Conservation (phyloP, 2,329 filamentous ascomycete genomes). For the Teratosphaeria gauchensis region DNA sequence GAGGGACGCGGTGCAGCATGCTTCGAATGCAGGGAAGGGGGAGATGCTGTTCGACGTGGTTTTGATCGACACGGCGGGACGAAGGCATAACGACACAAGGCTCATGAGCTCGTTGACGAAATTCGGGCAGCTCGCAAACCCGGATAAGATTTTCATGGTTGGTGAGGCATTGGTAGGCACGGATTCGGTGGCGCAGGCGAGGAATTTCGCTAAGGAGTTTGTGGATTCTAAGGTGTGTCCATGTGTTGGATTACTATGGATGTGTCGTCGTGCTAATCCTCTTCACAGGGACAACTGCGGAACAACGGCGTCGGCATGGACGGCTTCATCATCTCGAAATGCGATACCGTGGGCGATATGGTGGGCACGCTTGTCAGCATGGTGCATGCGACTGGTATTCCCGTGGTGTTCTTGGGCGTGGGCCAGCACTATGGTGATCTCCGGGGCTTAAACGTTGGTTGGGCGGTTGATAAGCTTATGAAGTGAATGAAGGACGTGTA, state of each 20-base stretch:
- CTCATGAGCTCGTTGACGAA: slow-evolving; percentile 97
- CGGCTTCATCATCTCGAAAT: slow-evolving; percentile 97
- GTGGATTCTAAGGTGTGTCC: slow-evolving; percentile 24
- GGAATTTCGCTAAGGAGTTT: slow-evolving; percentile 93
- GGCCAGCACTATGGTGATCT: slow-evolving; percentile 60
- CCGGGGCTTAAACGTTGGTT: slow-evolving; percentile 54
- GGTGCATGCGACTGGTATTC: slow-evolving; percentile 90
- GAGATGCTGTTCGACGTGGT: slow-evolving; percentile 67
- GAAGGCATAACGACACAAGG: slow-evolving; percentile 87
- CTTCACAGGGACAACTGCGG: slow-evolving; percentile 17
- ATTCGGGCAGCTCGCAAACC: slow-evolving; percentile 89
- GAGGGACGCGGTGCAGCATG: slow-evolving; percentile 81
- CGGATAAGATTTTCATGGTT: slow-evolving; percentile 98
- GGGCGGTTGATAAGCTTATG: slow-evolving; percentile 54
- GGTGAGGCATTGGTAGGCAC: slow-evolving; percentile 86
- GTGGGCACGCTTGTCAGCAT: slow-evolving; percentile 91
- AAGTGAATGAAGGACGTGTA: no score
- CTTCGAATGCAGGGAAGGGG: slow-evolving; percentile 38
- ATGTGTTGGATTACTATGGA: neutral
- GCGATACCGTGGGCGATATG: slow-evolving; percentile 99
- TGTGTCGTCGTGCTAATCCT: neutral
- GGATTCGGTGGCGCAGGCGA: slow-evolving; percentile 87
- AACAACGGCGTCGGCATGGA: slow-evolving; percentile 64
- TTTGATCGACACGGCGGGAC: slow-evolving; percentile 89
- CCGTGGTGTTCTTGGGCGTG: slow-evolving; percentile 80